Evolutionary conservation across 2,329 filamentous ascomycete species (phyloP).

Genomic region (Daldinia eschscholtzii): DNA sequence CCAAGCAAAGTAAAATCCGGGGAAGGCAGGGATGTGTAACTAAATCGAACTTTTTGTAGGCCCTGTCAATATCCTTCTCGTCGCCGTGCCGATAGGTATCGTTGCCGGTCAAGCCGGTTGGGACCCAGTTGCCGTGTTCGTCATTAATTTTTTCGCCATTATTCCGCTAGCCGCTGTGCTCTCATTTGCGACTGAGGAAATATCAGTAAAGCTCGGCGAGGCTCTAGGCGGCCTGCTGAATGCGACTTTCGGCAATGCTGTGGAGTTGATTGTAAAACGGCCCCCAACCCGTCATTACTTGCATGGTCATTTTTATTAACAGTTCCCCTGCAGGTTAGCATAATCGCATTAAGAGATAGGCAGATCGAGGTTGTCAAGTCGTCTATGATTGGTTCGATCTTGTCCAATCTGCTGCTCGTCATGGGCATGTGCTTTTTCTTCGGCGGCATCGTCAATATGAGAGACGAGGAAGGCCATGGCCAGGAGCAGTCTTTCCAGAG

Average conservation of each 20-base stretch:
- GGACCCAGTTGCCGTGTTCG: conserved; percentile 76
- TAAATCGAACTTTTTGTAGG: conserved; percentile 54
- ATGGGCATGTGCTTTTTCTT: conserved; percentile 85
- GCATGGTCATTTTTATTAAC: conserved; percentile 34
- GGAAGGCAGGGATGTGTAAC: conserved; percentile 22
- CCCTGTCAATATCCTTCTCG: conserved; percentile 77
- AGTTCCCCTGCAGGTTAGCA: conserved; percentile 75
- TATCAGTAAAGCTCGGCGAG: conserved; percentile 78
- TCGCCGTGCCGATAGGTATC: conserved; percentile 81
- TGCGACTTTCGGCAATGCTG: conserved; percentile 83
- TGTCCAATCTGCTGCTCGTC: conserved; percentile 93
- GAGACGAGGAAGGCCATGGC: conserved; percentile 66
- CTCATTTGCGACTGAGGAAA: conserved; percentile 83
- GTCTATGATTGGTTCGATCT: conserved; percentile 94
- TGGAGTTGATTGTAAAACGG: conserved; percentile 77
- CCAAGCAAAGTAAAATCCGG: background rate
- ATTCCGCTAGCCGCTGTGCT: conserved; percentile 80
- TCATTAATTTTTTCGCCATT: conserved; percentile 84
- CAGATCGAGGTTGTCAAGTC: conserved; percentile 98
- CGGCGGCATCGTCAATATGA: conserved; percentile 75
- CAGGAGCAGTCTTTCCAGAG: conserved; percentile 79
- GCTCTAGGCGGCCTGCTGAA: conserved; percentile 80
- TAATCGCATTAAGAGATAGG: conserved; percentile 85
- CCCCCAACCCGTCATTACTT: conserved; percentile 33
- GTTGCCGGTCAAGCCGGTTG: conserved; percentile 72